A percentile compares a stretch with the other conserved stretches of the same genome.
phyloP scores from a whole-genome alignment of 495 filamentous ascomycete genomes.

The Aspergillus indologenus region DNA sequence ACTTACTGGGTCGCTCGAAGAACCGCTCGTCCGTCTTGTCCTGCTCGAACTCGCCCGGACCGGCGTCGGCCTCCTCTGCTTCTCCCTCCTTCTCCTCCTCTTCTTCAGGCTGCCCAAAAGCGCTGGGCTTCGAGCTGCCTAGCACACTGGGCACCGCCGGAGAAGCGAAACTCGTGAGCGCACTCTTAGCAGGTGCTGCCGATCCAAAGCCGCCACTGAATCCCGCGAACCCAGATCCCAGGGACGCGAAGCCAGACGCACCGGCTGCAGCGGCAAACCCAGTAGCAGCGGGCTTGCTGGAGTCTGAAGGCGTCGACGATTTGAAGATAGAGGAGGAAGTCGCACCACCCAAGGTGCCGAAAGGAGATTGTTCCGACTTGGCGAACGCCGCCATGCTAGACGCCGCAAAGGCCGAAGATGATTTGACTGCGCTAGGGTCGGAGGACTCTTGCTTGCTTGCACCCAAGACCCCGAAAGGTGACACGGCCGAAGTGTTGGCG shows the following conservation, averaged over 20 bases:
- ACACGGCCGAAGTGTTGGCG: conserved; percentile 48
- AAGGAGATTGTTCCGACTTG: conserved; percentile 53
- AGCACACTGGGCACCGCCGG: conserved; percentile 52
- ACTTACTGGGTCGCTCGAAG: conserved; percentile 64
- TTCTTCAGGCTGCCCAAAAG: conserved; percentile 68
- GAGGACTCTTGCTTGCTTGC: conserved; percentile 18
- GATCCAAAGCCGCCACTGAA: conserved; percentile 56
- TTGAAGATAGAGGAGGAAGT: conserved; percentile 40
- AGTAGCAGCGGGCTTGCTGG: conserved; percentile 23
- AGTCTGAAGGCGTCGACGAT: conserved; percentile 17
- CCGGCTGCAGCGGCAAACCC: conserved; percentile 35
- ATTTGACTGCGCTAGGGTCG: conserved; percentile 31
- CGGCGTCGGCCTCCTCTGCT: conserved; percentile 42
- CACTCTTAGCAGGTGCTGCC: conserved; percentile 45
- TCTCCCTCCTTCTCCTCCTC: conserved; percentile 56
- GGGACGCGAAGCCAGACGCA: conserved; percentile 33
- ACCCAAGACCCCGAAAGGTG: conserved; percentile 48
- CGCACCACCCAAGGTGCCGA: conserved; percentile 47
- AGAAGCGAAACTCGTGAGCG: conserved; percentile 66
- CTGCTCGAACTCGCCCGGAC: conserved; percentile 48
- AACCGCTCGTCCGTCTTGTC: conserved; percentile 63
- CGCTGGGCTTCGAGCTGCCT: conserved; percentile 55
- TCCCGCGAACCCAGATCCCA: conserved; percentile 44
- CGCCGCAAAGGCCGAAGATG: conserved; percentile 52
- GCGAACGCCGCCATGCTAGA: conserved; percentile 53